Evolutionary conservation across 2,329 filamentous ascomycete species (phyloP).

Genomic region (Akanthomyces dipterigenus): DNA sequence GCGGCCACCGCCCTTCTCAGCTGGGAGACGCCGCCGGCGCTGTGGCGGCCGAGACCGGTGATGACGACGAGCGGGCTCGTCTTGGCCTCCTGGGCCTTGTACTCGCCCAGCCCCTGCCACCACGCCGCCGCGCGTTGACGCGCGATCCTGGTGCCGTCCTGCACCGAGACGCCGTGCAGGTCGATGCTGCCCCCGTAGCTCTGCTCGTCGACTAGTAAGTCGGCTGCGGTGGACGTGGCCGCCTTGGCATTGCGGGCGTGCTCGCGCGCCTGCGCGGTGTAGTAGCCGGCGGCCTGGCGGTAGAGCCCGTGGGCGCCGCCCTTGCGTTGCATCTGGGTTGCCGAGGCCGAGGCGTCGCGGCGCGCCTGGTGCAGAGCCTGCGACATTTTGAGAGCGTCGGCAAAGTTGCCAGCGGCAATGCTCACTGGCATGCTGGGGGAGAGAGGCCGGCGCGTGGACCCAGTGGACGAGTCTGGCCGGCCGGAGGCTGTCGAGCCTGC

Average conservation of each 20-base stretch:
- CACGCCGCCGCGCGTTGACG: constrained; percentile 59
- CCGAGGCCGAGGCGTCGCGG: constrained; percentile 29
- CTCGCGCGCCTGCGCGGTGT: constrained; percentile 63
- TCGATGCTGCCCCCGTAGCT: constrained; percentile 60
- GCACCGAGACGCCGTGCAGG: constrained; percentile 75
- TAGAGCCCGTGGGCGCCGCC: constrained; percentile 66
- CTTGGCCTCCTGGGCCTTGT: constrained; percentile 42
- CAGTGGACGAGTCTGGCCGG: neutral
- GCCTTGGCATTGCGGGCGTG: constrained; percentile 50
- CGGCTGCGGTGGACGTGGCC: constrained; percentile 60
- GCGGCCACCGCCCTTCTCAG: constrained; percentile 75
- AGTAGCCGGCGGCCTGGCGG: constrained; percentile 69
- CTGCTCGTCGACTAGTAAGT: constrained; percentile 61
- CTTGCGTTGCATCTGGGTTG: constrained; percentile 35
- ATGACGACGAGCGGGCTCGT: constrained; percentile 62
- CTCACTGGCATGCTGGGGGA: neutral
- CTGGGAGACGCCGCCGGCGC: constrained; percentile 64
- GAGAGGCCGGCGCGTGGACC: neutral
- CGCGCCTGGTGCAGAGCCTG: constrained; percentile 24
- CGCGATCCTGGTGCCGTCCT: constrained; percentile 75
- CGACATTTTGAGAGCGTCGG: constrained; percentile 23
- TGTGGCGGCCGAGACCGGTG: constrained; percentile 76
- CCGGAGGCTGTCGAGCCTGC: constrained; percentile 15
- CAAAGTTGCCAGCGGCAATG: constrained; percentile 18
- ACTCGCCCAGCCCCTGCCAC: constrained; percentile 70